Percentiles rank a stretch among this genome's conserved stretches.
These are phyloP conservation scores for Sugiyamaella marilandica DNA, from an alignment of 805 yeast genomes.

Conservation along the genomic window DNA sequence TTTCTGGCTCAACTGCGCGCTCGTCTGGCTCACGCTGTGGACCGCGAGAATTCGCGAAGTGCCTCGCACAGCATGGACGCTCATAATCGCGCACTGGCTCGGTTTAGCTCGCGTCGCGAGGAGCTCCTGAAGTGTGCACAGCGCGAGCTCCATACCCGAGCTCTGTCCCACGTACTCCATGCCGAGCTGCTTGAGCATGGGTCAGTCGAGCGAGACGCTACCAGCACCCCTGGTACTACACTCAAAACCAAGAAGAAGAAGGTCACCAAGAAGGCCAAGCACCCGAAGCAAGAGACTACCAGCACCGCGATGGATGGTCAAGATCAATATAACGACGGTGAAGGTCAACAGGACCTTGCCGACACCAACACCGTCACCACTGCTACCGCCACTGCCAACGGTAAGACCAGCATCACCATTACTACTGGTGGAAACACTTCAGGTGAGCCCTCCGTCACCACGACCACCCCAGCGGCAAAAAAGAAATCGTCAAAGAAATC, in stretches of 20 bases:
- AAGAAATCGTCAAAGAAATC: constrained; percentile 1
- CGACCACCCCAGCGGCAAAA: not conserved
- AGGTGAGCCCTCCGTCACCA: too few relatives aligned
- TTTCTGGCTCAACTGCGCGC: not conserved
- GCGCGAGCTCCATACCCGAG: constrained; percentile 6
- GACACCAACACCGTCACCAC: not conserved
- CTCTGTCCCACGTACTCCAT: constrained; percentile 9
- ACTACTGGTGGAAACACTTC: too few relatives aligned
- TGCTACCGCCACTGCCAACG: too few relatives aligned
- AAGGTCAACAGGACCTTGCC: not conserved
- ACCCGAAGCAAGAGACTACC: not conserved
- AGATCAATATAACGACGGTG: not conserved
- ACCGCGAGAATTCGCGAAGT: not conserved
- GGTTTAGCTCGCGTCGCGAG: not conserved
- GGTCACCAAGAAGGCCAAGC: not conserved
- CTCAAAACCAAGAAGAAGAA: not conserved
- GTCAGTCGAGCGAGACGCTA: too few relatives aligned
- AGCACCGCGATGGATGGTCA: not conserved
- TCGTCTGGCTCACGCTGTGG: not conserved
- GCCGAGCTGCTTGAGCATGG: not conserved
- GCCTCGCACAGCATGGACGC: not conserved
- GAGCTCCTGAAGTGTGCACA: not conserved
- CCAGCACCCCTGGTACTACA: not conserved
- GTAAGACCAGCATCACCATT: too few relatives aligned
- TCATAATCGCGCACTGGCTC: not conserved